Conservation (phyloP, 768 basidiomycete species). For the Hydnum rufescens region DNA sequence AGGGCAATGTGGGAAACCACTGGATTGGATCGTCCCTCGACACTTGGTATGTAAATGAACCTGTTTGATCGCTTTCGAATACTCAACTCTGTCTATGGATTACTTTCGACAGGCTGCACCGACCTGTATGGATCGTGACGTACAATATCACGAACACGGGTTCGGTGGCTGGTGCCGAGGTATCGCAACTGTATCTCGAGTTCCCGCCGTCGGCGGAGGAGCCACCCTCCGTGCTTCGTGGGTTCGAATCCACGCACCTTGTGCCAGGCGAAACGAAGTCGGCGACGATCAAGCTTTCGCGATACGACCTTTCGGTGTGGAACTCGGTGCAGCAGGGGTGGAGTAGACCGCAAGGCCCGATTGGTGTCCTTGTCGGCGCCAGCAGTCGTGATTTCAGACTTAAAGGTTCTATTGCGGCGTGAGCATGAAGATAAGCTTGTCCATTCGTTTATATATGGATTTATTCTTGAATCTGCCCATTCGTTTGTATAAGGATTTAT, state of each 20-base stretch:
- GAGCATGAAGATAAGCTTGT: no score
- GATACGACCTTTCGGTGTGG: constrained; percentile 10
- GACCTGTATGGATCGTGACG: constrained; percentile 1
- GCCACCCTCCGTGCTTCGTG: constrained; percentile 13
- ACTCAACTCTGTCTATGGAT: neutral
- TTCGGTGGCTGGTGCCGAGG: constrained; percentile 10
- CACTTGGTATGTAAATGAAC: constrained; percentile 8
- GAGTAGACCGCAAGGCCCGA: constrained; percentile 3
- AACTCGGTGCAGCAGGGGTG: constrained; percentile 8
- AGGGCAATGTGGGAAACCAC: neutral
- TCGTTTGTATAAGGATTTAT: no score
- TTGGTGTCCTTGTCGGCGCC: constrained; percentile 5
- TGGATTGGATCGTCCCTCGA: constrained; percentile 4
- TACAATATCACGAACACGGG: constrained; percentile 13
- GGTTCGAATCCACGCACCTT: constrained; percentile 11
- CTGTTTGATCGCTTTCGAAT: neutral
- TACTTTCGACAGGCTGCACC: constrained; percentile 7
- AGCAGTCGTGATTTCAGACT: constrained; percentile 7
- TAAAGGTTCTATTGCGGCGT: neutral
- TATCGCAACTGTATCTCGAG: constrained; percentile 13
- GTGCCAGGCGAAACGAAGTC: constrained; percentile 8
- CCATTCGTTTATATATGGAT: no score
- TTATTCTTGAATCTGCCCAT: no score
- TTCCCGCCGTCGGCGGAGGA: constrained; percentile 9
- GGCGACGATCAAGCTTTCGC: constrained; percentile 4